Evolutionary conservation across 2,329 filamentous ascomycete genomes (phyloP).

Genomic region (Exserohilum rostratum): DNA sequence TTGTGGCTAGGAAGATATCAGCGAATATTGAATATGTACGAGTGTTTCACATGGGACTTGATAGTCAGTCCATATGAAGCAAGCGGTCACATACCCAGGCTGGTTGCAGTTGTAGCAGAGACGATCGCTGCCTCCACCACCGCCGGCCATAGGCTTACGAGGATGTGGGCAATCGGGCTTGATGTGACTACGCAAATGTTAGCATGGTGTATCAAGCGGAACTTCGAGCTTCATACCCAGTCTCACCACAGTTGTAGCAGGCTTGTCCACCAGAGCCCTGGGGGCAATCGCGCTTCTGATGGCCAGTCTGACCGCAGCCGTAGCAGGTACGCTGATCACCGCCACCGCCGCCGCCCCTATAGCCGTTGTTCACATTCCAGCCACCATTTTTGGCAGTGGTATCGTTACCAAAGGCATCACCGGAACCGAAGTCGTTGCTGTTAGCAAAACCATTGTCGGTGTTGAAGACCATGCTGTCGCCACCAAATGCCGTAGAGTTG

Average conservation of each 20-base stretch:
- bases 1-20: slow-evolving; percentile 24
- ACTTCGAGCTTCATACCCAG: slow-evolving; percentile 19
- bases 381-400: slow-evolving; percentile 54
- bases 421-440: slow-evolving; percentile 47
- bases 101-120: slow-evolving; percentile 31
- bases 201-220: not conserved
- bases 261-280: slow-evolving; percentile 19
- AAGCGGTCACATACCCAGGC: slow-evolving; percentile 19
- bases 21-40: not conserved
- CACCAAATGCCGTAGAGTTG: slow-evolving; percentile 10
- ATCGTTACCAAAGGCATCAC: slow-evolving; percentile 32
- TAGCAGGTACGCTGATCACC: slow-evolving; percentile 31
- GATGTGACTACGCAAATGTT: slow-evolving; percentile 17
- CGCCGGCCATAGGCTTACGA: slow-evolving; percentile 19
- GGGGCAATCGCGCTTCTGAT: slow-evolving; percentile 32
- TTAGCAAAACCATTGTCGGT: slow-evolving; percentile 13
- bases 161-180: slow-evolving; percentile 35
- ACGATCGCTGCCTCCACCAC: slow-evolving; percentile 21
- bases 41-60: too few species aligned
- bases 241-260: slow-evolving; percentile 41
- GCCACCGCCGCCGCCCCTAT: slow-evolving; percentile 16
- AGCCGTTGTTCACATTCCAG: slow-evolving; percentile 29
- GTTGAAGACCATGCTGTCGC: slow-evolving; percentile 13
- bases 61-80: not conserved
- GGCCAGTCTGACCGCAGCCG: slow-evolving; percentile 30